Conservation (phyloP, 2,329 filamentous ascomycete genomes). For the Rachicladosporium sp. region DNA sequence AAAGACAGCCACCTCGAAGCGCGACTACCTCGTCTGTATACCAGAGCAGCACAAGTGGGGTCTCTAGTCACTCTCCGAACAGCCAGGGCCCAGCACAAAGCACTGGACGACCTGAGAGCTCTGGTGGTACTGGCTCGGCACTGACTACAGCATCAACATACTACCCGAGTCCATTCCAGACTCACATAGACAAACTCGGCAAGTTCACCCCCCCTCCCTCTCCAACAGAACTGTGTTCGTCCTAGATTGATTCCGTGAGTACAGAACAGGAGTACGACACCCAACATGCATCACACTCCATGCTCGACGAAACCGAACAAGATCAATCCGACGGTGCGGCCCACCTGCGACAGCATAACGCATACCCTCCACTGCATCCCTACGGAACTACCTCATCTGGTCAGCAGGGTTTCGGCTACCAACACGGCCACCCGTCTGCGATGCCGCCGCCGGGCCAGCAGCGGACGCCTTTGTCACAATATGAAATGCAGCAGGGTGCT, state of each 20-base stretch:
- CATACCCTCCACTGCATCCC: constrained; percentile 17
- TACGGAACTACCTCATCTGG: constrained; percentile 8
- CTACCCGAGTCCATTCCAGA: constrained; percentile 81
- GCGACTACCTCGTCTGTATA: constrained; percentile 7
- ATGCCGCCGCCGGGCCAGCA: constrained; percentile 13
- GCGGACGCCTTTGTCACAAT: constrained; percentile 5
- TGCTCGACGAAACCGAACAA: constrained; percentile 59
- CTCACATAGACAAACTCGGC: constrained; percentile 91
- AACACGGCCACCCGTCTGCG: constrained; percentile 10
- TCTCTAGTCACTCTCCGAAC: constrained; percentile 14
- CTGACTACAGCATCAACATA: constrained; percentile 39
- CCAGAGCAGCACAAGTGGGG: constrained; percentile 21
- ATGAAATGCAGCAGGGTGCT: constrained; percentile 4
- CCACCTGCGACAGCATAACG: constrained; percentile 14
- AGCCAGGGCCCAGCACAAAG: constrained; percentile 8
- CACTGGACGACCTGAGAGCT: constrained; percentile 12
- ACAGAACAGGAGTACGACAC: constrained; percentile 91
- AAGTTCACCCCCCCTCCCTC: constrained; percentile 50
- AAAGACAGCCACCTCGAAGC: constrained; percentile 5
- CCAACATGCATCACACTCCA: constrained; percentile 41
- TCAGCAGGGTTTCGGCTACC: constrained; percentile 6
- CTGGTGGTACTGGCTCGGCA: constrained; percentile 20
- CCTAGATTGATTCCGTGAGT: constrained; percentile 54
- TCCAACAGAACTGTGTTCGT: constrained; percentile 47
- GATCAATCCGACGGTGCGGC: constrained; percentile 15